Evolutionary conservation across 2,329 filamentous ascomycete species (phyloP).

Genomic region (Claviceps spartinae): DNA sequence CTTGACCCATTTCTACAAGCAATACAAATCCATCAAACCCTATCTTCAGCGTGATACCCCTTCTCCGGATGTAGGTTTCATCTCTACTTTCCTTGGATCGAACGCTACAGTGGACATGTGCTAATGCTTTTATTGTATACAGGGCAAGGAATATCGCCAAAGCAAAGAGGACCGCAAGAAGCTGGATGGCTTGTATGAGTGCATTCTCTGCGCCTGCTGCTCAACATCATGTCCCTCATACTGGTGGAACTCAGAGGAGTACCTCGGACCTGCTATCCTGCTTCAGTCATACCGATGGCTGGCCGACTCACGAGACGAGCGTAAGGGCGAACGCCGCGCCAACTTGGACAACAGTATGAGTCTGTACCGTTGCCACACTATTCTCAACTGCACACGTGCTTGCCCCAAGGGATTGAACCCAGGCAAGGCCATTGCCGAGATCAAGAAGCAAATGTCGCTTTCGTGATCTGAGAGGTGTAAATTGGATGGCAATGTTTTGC

Average conservation of each 20-base stretch:
- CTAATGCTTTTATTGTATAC: not conserved
- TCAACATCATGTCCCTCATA: conserved; percentile 98
- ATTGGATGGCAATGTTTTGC: not conserved
- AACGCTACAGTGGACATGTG: not conserved
- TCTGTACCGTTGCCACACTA: conserved; percentile 97
- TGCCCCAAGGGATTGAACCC: conserved; percentile 98
- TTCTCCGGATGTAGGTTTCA: conserved; percentile 58
- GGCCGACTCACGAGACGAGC: conserved; percentile 86
- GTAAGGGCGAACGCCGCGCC: conserved; percentile 72
- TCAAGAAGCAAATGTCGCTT: conserved; percentile 90
- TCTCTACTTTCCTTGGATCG: not conserved
- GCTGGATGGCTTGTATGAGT: conserved; percentile 97
- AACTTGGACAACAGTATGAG: conserved; percentile 98
- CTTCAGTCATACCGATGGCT: conserved; percentile 98
- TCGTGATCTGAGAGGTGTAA: not conserved
- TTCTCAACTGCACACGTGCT: conserved; percentile 94
- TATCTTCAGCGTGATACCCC: conserved; percentile 88
- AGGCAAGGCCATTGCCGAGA: conserved; percentile 86
- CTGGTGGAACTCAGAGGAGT: conserved; percentile 99
- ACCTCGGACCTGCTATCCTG: conserved; percentile 90
- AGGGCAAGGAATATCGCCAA: conserved; percentile 90
- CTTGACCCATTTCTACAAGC: conserved; percentile 98
- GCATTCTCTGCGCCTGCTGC: conserved; percentile 98
- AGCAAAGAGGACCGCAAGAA: conserved; percentile 86
- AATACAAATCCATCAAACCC: conserved; percentile 99